phyloP scores from a whole-genome alignment of 139 green algal species.

The Astrephomene gubernaculifera region DNA sequence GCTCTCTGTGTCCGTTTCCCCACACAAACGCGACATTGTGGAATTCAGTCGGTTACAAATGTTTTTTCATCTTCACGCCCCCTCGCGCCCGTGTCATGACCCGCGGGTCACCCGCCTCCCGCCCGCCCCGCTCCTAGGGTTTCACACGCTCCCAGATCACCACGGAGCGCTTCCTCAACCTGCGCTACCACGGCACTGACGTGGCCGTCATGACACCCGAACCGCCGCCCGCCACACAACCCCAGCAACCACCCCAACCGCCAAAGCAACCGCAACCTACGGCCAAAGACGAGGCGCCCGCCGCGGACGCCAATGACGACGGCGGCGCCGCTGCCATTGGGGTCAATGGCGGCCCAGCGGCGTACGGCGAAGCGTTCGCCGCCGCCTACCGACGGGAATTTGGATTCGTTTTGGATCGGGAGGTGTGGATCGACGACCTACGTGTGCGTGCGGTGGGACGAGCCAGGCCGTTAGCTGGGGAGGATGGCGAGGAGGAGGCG shows the following conservation, averaged over 20 bases:
- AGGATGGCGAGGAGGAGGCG: not conserved
- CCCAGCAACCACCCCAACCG: no score
- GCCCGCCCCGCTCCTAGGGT: slow-evolving; percentile 64
- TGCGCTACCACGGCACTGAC: slow-evolving; percentile 92
- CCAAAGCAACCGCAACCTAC: no score
- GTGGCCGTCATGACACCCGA: slow-evolving; percentile 90
- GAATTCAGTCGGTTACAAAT: no score
- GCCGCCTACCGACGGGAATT: slow-evolving; percentile 88
- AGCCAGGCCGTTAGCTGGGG: slow-evolving; percentile 38
- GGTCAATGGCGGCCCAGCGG: not conserved
- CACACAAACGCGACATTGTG: no score
- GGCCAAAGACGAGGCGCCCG: no score
- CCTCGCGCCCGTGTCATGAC: no score
- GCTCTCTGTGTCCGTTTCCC: no score
- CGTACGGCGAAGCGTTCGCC: slow-evolving; percentile 30
- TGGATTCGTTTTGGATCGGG: slow-evolving; percentile 90
- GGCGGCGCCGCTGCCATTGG: not conserved
- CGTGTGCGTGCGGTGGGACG: slow-evolving; percentile 81
- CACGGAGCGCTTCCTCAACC: slow-evolving; percentile 89
- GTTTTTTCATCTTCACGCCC: no score
- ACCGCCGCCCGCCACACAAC: slow-evolving; percentile 9
- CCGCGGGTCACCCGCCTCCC: no score
- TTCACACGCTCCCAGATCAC: slow-evolving; percentile 70
- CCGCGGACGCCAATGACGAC: no score
- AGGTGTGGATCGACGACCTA: slow-evolving; percentile 91